A percentile compares a stretch with the other conserved stretches of the same genome.
Conservation (phyloP, 768 basidiomycete genomes). For the Lactarius tabidus region DNA sequence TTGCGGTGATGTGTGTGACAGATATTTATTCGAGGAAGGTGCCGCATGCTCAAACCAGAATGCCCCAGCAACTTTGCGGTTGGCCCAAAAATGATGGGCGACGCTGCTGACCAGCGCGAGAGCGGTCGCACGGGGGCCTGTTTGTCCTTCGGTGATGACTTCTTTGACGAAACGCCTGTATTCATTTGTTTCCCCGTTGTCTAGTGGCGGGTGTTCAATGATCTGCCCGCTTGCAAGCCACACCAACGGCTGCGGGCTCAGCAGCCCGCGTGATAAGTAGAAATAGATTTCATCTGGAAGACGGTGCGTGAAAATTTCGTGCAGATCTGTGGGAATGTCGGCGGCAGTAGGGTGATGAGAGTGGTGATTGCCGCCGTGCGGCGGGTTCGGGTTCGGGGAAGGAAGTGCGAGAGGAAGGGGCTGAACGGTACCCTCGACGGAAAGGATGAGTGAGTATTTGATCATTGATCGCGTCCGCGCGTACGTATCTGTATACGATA, state of each 20-base stretch:
- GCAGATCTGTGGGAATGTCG: slow-evolving; percentile 87
- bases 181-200: slow-evolving; percentile 93
- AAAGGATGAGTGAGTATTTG: slow-evolving; percentile 86
- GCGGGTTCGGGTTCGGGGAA: slow-evolving; percentile 41
- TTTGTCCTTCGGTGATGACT: slow-evolving; percentile 91
- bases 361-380: slow-evolving; percentile 53
- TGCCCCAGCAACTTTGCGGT: slow-evolving; percentile 61
- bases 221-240: slow-evolving; percentile 90
- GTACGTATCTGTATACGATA: slow-evolving; percentile 80
- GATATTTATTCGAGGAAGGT: slow-evolving; percentile 43
- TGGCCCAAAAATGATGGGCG: slow-evolving; percentile 75
- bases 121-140: slow-evolving; percentile 87
- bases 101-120: slow-evolving; percentile 85
- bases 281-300: slow-evolving; percentile 96
- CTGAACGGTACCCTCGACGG: slow-evolving; percentile 77
- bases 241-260: slow-evolving; percentile 87
- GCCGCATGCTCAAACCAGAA: slow-evolving; percentile 77
- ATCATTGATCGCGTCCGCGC: slow-evolving; percentile 88
- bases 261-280: slow-evolving; percentile 88
- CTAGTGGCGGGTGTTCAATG: slow-evolving; percentile 81
- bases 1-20: slow-evolving; percentile 70
- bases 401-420: slow-evolving; percentile 73
- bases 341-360: slow-evolving; percentile 70
- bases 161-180: slow-evolving; percentile 95
- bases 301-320: slow-evolving; percentile 92